These are phyloP conservation scores for Lachnellula suecica DNA, from an alignment of 2,329 filamentous ascomycete species.

Conservation along the genomic window DNA sequence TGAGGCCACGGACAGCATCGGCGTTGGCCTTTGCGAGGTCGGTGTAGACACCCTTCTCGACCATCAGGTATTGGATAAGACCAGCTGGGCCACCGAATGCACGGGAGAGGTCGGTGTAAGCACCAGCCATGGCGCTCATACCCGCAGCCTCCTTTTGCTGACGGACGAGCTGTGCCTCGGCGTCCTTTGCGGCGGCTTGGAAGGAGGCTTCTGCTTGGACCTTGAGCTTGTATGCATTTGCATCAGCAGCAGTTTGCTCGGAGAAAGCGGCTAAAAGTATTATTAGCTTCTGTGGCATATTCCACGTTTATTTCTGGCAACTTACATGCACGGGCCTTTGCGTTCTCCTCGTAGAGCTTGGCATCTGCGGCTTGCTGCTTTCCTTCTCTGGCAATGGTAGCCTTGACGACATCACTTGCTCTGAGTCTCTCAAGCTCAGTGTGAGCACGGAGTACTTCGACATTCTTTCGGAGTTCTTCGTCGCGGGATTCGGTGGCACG, in stretches of 20 bases:
- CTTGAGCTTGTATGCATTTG: constrained; percentile 44
- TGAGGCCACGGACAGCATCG: constrained; percentile 69
- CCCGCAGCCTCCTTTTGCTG: constrained; percentile 76
- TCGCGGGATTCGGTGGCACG: constrained; percentile 74
- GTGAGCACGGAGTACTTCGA: constrained; percentile 73
- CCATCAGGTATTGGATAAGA: constrained; percentile 83
- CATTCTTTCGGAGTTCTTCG: constrained; percentile 75
- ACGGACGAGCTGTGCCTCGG: constrained; percentile 57
- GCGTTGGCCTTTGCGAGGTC: constrained; percentile 78
- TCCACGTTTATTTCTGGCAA: constrained; percentile 38
- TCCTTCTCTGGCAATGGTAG: constrained; percentile 66
- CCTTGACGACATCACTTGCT: constrained; percentile 76
- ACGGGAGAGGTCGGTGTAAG: constrained; percentile 69
- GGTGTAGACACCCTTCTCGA: constrained; percentile 78
- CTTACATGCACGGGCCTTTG: constrained; percentile 31
- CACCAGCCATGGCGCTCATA: constrained; percentile 73
- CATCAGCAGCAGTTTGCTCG: constrained; percentile 53
- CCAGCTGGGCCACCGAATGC: constrained; percentile 78
- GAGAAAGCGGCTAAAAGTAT: constrained; percentile 37
- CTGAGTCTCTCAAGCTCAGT: constrained; percentile 80
- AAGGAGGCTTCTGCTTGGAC: constrained; percentile 39
- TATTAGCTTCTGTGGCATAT: constrained; percentile 37
- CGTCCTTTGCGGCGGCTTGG: constrained; percentile 43
- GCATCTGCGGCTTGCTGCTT: constrained; percentile 69
- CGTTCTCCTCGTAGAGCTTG: constrained; percentile 62